Percentiles rank a stretch among this genome's conserved stretches.
These are phyloP conservation scores for Cordyceps farinosa DNA, from an alignment of 2,329 filamentous ascomycete genomes.

Conservation along the genomic window DNA sequence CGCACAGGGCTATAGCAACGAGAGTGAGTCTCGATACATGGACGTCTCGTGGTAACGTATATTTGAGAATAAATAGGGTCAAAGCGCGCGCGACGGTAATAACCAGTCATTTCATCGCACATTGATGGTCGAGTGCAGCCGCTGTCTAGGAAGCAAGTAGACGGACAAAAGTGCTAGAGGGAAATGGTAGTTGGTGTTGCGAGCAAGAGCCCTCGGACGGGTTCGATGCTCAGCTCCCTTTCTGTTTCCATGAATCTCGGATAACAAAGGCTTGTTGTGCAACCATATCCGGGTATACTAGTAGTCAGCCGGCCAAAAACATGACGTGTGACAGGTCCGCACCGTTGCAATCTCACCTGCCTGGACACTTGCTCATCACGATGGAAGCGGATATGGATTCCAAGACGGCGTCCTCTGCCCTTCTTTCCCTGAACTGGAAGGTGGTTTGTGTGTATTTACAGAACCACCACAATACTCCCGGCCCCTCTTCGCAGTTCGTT, in stretches of 20 bases:
- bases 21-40: not conserved
- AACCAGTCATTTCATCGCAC: not conserved
- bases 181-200: not conserved
- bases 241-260: not conserved
- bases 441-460: slow-evolving; percentile 3
- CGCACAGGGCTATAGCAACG: not conserved
- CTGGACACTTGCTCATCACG: not conserved
- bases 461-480: not conserved
- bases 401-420: not conserved
- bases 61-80: not conserved
- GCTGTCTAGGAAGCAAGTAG: not conserved
- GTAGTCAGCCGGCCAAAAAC: not conserved
- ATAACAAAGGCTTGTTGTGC: not conserved
- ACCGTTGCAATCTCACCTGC: not conserved
- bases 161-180: not conserved
- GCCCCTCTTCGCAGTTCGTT: not conserved
- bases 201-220: not conserved
- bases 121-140: not conserved
- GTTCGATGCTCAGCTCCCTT: no score
- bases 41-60: not conserved
- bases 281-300: not conserved
- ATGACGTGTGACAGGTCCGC: not conserved
- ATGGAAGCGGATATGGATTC: not conserved
- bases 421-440: not conserved
- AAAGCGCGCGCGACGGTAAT: not conserved